A percentile compares a stretch with the other conserved stretches of the same genome.
Conservation (phyloP, 257 asterid species). For the Ilex aquifolium region DNA sequence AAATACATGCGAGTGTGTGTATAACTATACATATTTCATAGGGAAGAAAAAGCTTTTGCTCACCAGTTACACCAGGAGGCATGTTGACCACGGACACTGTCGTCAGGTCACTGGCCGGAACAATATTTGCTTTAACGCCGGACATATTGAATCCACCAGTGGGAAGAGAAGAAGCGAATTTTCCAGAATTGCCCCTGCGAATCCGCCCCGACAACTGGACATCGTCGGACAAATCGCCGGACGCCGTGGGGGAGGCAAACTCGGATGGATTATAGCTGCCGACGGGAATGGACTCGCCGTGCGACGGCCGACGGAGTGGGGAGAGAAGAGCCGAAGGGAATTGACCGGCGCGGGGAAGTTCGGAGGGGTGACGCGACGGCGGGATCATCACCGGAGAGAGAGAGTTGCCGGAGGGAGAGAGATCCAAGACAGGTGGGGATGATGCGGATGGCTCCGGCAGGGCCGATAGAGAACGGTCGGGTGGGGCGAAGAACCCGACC, state of each 20-base stretch:
- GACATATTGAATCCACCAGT: conserved; percentile 52
- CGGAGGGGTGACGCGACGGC: conserved; percentile 60
- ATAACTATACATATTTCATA: too few relatives aligned
- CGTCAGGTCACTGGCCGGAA: conserved; percentile 27
- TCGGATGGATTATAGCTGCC: conserved; percentile 83
- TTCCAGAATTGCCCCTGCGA: conserved; percentile 46
- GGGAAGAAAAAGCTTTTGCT: neutral
- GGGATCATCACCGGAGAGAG: conserved; percentile 92
- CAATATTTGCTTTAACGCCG: conserved; percentile 32
- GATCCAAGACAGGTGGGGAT: conserved; percentile 38
- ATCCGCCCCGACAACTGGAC: conserved; percentile 39
- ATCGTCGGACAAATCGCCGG: conserved; percentile 20
- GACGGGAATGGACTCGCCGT: conserved; percentile 47
- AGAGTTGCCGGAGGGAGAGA: conserved; percentile 64
- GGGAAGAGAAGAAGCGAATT: conserved; percentile 62
- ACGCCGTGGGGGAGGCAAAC: conserved; percentile 44
- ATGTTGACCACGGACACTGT: conserved; percentile 31
- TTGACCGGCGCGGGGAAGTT: conserved; percentile 36
- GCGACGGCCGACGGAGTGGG: conserved; percentile 29
- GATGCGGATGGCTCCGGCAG: conserved; percentile 46
- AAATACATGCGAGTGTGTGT: too few relatives aligned
- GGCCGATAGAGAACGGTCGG: conserved; percentile 55
- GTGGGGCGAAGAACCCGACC: conserved; percentile 86
- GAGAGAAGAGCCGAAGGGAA: conserved; percentile 36
- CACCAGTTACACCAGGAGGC: conserved; percentile 40